Evolutionary conservation across 257 asterid genomes (phyloP), one percentile per base, ranked within the genome.

Genomic region (Solanum sitiens): DNA sequence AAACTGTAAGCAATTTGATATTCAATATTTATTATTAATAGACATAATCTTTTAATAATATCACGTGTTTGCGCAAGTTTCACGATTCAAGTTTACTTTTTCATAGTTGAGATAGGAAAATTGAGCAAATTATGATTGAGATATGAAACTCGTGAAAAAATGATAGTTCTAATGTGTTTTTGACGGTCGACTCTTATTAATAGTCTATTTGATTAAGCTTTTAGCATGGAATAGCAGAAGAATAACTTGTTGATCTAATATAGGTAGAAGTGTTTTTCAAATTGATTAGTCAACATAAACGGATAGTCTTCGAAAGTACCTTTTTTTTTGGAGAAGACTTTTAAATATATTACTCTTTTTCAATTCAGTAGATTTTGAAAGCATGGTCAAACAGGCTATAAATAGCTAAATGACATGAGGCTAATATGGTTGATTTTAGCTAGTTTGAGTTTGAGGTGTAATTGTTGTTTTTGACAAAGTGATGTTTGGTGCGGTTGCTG

Each of bases 1-100:
- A 95, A 91, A 91, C 96, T 30, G 94, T 93, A 88, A 4, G 23
- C 15, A 30, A 47, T 80, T 27, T 9, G 14, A 42, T 42, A 18
- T 76, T 77, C 65, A 37, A 37, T 6, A 6, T 37, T 33, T 37
- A n/a, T 9, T 23, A 61, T 61, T 61, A n/a, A 61, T 61, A 8
- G 3, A 20, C 67, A 15, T 15, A 50, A 15, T 50, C 15, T 27
- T 20, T 53, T 53, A 23, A 23, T 13, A 63, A n/a, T n/a, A 65
- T 65, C 33, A 11, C 15, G n/a, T 63, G n/a, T 5, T 50, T 11
- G 18, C 16, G 71, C 8, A 7, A n/a, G 33, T 23, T 63, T 63
- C 71, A 10, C 18, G 5, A 50, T 50, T 50, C 59, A 50, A 11
- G 12, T 50, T 6, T 50, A 14, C 16, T 10, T n/a, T 11, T n/a